Conservation (phyloP, 2,329 filamentous ascomycete species). For the Diaporthe vaccinii region DNA sequence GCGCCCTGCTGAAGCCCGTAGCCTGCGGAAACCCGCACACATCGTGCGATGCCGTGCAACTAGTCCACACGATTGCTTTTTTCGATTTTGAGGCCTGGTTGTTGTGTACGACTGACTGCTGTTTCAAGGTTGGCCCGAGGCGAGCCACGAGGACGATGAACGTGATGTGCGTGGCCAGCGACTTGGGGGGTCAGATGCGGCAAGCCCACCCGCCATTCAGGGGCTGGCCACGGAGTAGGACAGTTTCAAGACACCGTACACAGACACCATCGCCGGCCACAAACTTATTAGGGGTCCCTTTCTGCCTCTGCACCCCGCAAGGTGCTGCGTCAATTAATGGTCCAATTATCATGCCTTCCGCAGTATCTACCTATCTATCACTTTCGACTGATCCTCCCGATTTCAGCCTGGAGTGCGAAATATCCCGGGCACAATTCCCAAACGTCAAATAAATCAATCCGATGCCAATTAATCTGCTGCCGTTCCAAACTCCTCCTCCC, state of each 20-base stretch:
- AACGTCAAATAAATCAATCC: not conserved
- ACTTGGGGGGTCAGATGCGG: not conserved
- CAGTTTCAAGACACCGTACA: conserved; percentile 30
- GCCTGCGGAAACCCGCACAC: conserved; percentile 4
- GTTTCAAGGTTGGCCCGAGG: not conserved
- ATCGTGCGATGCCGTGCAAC: not conserved
- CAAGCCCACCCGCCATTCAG: conserved; percentile 30
- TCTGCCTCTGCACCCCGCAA: not conserved
- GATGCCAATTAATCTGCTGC: not conserved
- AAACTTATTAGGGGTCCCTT: conserved; percentile 1
- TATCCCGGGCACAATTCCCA: not conserved
- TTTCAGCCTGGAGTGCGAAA: not conserved
- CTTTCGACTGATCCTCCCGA: not conserved
- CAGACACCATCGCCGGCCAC: conserved; percentile 29
- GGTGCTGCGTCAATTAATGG: not conserved
- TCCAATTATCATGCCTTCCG: not conserved
- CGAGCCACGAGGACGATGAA: not conserved
- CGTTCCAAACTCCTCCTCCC: not conserved
- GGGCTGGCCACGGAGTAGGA: conserved; percentile 17
- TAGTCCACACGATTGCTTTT: not conserved
- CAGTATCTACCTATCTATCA: not conserved
- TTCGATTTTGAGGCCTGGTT: not conserved
- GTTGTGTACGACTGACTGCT: not conserved
- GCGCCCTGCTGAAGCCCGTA: not conserved
- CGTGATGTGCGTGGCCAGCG: not conserved